Conservation (phyloP, 257 asterid genomes). For the Craterostigma plantagineum region DNA sequence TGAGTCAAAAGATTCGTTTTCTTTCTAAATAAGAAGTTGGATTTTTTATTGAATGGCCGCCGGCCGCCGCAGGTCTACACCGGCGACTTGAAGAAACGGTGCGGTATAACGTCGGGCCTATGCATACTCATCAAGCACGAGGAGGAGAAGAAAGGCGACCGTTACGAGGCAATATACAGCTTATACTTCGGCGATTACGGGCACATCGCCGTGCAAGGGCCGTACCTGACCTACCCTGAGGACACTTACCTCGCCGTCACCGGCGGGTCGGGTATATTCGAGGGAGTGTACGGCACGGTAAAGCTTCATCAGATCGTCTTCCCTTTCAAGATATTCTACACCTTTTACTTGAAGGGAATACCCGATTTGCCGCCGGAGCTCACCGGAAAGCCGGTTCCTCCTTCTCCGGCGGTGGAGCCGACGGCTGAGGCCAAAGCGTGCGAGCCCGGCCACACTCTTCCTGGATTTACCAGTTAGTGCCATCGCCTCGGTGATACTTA, state of each 20-base stretch:
- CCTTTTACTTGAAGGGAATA: conserved; percentile 74
- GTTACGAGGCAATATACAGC: conserved; percentile 81
- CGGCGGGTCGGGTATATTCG: conserved; percentile 93
- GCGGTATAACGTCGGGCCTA: conserved; percentile 80
- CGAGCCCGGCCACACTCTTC: conserved; percentile 52
- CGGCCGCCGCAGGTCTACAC: conserved; percentile 84
- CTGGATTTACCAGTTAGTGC: conserved; percentile 30
- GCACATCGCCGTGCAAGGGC: conserved; percentile 85
- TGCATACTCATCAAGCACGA: conserved; percentile 72
- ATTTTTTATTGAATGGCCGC: too few species aligned
- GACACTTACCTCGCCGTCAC: conserved; percentile 73
- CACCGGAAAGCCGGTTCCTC: conserved; percentile 44
- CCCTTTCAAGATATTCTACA: conserved; percentile 84
- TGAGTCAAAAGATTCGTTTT: too few species aligned
- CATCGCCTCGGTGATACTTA: too few species aligned
- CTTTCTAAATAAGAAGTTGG: too few species aligned
- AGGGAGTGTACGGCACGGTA: conserved; percentile 83
- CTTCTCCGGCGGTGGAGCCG: conserved; percentile 64
- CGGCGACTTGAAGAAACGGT: conserved; percentile 56
- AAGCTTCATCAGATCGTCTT: conserved; percentile 71
- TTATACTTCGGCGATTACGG: conserved; percentile 92
- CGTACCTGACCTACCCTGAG: conserved; percentile 52
- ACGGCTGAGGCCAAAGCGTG: conserved; percentile 68
- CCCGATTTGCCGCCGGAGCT: conserved; percentile 72
- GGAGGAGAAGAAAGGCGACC: conserved; percentile 79